phyloP scores from a whole-genome alignment of 75 land plant genomes.

The Picea sitchensis region DNA sequence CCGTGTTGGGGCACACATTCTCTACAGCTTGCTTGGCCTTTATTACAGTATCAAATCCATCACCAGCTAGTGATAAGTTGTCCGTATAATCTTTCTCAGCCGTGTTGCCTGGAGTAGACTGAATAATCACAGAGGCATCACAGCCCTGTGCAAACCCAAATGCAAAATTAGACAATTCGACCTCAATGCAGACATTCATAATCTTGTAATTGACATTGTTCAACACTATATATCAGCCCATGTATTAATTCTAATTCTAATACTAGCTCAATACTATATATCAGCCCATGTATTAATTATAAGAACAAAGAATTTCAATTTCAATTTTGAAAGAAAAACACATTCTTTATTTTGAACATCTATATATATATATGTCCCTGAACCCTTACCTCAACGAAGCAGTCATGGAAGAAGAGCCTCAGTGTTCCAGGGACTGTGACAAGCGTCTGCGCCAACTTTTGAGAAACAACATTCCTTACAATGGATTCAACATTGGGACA shows the following conservation, averaged over 20 bases:
- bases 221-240: background rate
- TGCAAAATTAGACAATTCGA: background rate
- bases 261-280: no score
- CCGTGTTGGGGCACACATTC: constrained; percentile 17
- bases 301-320: background rate
- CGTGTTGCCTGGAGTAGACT: constrained; percentile 22
- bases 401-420: no score
- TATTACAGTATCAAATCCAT: constrained; percentile 50
- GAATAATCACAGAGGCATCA: constrained; percentile 34
- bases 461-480: no score
- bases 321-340: background rate
- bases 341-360: no score
- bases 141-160: constrained; percentile 26
- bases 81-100: constrained; percentile 41
- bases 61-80: constrained; percentile 41
- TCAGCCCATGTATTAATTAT: background rate
- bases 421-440: no score
- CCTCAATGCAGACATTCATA: no score
- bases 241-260: background rate
- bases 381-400: no score
- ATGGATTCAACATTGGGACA: no score
- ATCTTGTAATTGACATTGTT: no score
- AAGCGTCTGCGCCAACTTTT: no score
- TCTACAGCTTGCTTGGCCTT: constrained; percentile 44
- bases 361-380: background rate